A percentile compares a stretch with the other conserved stretches of the same genome.
Evolutionary conservation across 306 rosid genomes (phyloP).

Genomic region (Prunus campanulata): DNA sequence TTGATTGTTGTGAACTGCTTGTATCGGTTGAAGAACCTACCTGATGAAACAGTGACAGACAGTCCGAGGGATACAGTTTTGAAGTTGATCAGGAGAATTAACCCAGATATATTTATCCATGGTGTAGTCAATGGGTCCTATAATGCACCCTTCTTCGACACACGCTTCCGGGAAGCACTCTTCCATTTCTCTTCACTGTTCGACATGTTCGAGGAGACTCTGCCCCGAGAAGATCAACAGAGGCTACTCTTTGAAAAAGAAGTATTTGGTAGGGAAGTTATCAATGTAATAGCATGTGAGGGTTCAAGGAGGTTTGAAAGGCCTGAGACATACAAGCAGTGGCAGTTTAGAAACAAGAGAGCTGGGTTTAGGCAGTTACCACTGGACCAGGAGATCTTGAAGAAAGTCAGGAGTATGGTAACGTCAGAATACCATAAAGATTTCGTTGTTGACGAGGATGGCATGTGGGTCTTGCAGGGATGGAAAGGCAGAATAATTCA

Average conservation of each 20-base stretch:
- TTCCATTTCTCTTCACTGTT: constrained; percentile 71
- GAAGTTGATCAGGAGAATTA: constrained; percentile 56
- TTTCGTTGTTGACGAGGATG: constrained; percentile 57
- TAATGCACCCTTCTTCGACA: constrained; percentile 71
- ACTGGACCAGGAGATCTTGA: constrained; percentile 43
- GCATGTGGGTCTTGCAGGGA: constrained; percentile 75
- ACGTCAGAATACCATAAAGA: constrained; percentile 63
- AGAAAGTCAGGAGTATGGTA: constrained; percentile 38
- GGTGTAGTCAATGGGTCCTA: constrained; percentile 66
- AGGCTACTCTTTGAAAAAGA: constrained; percentile 58
- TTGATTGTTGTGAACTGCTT: constrained; percentile 57
- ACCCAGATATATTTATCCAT: constrained; percentile 68
- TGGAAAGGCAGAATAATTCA: constrained; percentile 72
- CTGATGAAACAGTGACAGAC: constrained; percentile 52
- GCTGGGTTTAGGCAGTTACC: constrained; percentile 73
- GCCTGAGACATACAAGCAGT: constrained; percentile 83
- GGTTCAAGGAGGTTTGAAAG: constrained; percentile 71
- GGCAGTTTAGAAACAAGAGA: constrained; percentile 72
- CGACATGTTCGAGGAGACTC: constrained; percentile 70
- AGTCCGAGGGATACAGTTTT: constrained; percentile 67
- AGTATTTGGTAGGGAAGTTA: constrained; percentile 56
- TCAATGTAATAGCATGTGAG: constrained; percentile 83
- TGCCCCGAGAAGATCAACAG: constrained; percentile 50
- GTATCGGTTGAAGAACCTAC: constrained; percentile 56
- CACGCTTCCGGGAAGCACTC: constrained; percentile 68